Conservation (phyloP, 2,329 filamentous ascomycete species). For the Madurella mycetomatis region DNA sequence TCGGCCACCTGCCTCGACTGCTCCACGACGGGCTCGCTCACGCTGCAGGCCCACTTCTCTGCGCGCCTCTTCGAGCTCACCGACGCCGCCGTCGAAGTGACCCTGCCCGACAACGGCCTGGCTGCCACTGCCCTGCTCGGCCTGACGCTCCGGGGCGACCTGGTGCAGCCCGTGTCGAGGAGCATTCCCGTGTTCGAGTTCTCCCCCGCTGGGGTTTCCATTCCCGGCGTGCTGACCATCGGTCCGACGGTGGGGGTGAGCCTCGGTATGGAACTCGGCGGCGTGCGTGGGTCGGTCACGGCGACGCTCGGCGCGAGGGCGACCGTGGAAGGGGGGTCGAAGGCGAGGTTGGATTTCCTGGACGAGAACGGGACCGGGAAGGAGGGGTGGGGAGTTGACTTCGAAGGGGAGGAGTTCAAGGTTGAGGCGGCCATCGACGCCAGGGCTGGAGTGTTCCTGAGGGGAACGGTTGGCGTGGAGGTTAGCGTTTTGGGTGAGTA, state of each 20-base stretch:
- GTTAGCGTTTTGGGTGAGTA: constrained; percentile 13
- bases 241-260: constrained; percentile 9
- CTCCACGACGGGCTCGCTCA: constrained; percentile 9
- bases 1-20: constrained; percentile 7
- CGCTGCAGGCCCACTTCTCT: constrained; percentile 7
- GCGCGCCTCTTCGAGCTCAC: constrained; percentile 1
- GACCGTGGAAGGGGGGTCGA: constrained; percentile 4
- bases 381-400: constrained; percentile 8
- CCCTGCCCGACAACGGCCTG: constrained; percentile 3
- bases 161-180: constrained; percentile 1
- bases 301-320: constrained; percentile 6
- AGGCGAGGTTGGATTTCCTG: constrained; percentile 11
- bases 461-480: constrained; percentile 11
- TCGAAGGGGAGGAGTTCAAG: constrained; percentile 9
- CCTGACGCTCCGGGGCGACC: neutral
- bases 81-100: constrained; percentile 10
- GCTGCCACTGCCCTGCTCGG: constrained; percentile 6
- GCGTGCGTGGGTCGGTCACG: constrained; percentile 2
- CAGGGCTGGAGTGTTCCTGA: constrained; percentile 9
- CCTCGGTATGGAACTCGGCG: constrained; percentile 10
- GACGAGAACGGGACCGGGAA: constrained; percentile 2
- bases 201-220: constrained; percentile 7
- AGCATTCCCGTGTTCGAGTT: constrained; percentile 9
- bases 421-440: constrained; percentile 8
- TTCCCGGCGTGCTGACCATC: constrained; percentile 14